Evolutionary conservation across 106 monocot genomes (phyloP).

Genomic region (Platanthera zijinensis): DNA sequence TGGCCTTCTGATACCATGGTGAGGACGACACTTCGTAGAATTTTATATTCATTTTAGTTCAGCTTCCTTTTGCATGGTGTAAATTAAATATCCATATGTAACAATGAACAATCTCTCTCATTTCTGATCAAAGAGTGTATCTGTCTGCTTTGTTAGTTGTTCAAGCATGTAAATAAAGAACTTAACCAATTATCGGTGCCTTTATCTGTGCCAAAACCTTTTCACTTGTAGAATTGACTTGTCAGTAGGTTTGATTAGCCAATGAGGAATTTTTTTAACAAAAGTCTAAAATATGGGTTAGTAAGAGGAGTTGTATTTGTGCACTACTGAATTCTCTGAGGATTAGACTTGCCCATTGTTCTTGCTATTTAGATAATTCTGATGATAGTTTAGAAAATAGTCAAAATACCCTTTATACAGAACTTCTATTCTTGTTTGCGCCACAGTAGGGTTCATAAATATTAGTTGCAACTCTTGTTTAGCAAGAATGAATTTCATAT

Average conservation of each 20-base stretch:
- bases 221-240: not conserved
- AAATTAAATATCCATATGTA: not conserved
- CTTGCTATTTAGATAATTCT: not conserved
- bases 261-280: too few relatives aligned
- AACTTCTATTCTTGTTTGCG: too few relatives aligned
- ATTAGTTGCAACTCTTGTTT: too few relatives aligned
- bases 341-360: not conserved
- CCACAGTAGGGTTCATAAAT: too few relatives aligned
- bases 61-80: not conserved
- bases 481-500: too few relatives aligned
- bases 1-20: slow-evolving; percentile 89
- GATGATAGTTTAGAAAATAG: not conserved
- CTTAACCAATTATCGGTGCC: not conserved
- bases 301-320: not conserved
- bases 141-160: not conserved
- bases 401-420: too few relatives aligned
- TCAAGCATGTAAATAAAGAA: not conserved
- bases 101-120: not conserved
- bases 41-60: not conserved
- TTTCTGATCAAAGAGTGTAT: not conserved
- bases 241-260: not conserved
- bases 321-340: not conserved
- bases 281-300: not conserved
- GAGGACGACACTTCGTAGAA: not conserved
- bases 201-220: not conserved